Conservation (phyloP, 495 filamentous ascomycete species). For the Penicillium egyptiacum region DNA sequence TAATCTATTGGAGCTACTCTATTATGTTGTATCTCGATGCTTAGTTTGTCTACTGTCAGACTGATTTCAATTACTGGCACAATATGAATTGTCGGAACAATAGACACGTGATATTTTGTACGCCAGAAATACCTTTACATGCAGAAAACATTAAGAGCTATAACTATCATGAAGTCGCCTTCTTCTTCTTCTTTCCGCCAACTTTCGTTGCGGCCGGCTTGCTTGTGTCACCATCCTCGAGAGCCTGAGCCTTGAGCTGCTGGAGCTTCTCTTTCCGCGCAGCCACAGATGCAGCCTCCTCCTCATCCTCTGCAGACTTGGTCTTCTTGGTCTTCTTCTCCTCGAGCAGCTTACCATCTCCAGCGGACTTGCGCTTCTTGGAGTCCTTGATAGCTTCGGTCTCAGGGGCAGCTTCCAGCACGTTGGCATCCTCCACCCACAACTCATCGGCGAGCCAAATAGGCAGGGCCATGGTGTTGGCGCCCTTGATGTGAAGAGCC, state of each 20-base stretch:
- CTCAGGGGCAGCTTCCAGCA: constrained; percentile 61
- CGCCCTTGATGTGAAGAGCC: constrained; percentile 83
- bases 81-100: constrained; percentile 16
- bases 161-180: constrained; percentile 42
- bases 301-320: constrained; percentile 46
- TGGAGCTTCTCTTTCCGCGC: constrained; percentile 61
- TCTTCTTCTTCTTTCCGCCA: constrained; percentile 45
- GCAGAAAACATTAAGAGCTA: constrained; percentile 34
- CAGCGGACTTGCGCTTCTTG: constrained; percentile 64
- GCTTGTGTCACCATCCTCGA: constrained; percentile 39
- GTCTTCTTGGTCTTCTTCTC: constrained; percentile 56
- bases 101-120: constrained; percentile 40
- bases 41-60: background rate
- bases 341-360: constrained; percentile 58
- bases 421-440: constrained; percentile 79
- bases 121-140: constrained; percentile 41
- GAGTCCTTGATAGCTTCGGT: constrained; percentile 50
- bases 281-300: constrained; percentile 49
- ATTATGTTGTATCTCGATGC: background rate
- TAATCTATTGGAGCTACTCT: background rate
- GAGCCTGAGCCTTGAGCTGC: constrained; percentile 52
- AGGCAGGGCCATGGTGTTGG: constrained; percentile 80
- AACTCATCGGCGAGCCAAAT: constrained; percentile 90
- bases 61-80: constrained; percentile 3
- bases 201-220: constrained; percentile 30